Base-by-base conservation (phyloP, 768 basidiomycete genomes). In the Serendipita sp. region DNA sequence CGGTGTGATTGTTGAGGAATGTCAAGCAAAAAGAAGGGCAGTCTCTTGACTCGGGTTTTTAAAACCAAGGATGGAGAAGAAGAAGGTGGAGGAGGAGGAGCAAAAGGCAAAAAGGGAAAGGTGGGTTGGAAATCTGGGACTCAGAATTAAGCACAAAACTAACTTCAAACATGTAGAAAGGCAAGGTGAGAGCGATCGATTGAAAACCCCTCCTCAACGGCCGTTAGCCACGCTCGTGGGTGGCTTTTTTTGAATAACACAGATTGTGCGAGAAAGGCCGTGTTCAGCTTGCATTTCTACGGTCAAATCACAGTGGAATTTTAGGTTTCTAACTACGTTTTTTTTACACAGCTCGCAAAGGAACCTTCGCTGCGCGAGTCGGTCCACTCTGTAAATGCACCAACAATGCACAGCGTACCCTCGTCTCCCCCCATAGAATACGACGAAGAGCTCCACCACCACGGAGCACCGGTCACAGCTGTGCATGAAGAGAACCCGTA, bases 101-200 rank as follows among this genome's bases (percentile, higher is more conserved):
- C 11, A 26, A 58, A 58, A 31, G 53, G 53, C 53, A 58, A 50
- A 50, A 50, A 58, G 53, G 53, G 53, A 58, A 58, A 58, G 53
- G 53, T 58, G 34, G 14, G 34, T 38, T n/a, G 31, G 2, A 58
- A 33, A 58, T 28, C 53, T 24, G 45, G 20, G 20, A n/a, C 28
- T 7, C 28, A 50, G 28, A 50, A n/a, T n/a, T 17, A 28, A 5
- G 34, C 34, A 38, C n/a, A 28, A 58, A 58, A 58, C 22, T 58
- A 13, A 58, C 31, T 24, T 58, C 11, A 33, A 24, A 0, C 17
- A 24, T 58, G 24, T 34, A 58, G 53, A 58, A 58, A 58, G 30
- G 53, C 22, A 58, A 58, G 53, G 53, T 58, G 53, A 58, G 53
- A 22, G n/a, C n/a, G n/a, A 28, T 28, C 7, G 45, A 20, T 48